Percentiles rank a stretch among this genome's conserved stretches.
phyloP scores from a whole-genome alignment of 2,329 filamentous ascomycete genomes.

The Penicillium sp. region DNA sequence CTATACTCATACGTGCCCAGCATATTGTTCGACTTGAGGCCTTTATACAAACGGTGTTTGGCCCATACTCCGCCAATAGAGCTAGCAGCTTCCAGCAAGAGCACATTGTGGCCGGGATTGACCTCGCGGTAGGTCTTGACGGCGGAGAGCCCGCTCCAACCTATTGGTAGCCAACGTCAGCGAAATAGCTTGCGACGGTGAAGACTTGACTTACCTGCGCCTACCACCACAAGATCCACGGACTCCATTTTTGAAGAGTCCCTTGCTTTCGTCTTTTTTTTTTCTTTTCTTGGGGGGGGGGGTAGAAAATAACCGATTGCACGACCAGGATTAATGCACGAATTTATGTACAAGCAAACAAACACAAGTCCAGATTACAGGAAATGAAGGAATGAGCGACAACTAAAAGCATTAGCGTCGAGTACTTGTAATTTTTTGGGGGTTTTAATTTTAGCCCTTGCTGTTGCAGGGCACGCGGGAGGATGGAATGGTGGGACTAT shows the following conservation, averaged over 20 bases:
- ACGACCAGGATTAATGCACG: neutral
- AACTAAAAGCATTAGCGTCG: neutral
- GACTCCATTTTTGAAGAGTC: constrained; percentile 24
- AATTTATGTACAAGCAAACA: constrained; percentile 9
- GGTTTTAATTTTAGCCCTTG: neutral
- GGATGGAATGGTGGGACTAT: constrained; percentile 1
- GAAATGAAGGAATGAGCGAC: neutral
- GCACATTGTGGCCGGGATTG: constrained; percentile 57
- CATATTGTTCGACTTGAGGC: constrained; percentile 72
- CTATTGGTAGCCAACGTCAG: constrained; percentile 41
- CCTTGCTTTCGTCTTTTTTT: neutral
- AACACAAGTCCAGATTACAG: neutral
- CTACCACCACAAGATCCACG: constrained; percentile 33
- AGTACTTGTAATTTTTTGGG: neutral
- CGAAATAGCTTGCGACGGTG: constrained; percentile 35
- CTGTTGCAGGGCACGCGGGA: neutral
- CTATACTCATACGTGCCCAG: constrained; percentile 71
- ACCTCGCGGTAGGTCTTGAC: constrained; percentile 63
- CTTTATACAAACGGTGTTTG: constrained; percentile 63
- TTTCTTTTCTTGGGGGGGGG: neutral
- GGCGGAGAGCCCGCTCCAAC: constrained; percentile 58
- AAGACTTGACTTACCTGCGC: constrained; percentile 24
- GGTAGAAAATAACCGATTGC: neutral
- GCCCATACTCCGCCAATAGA: constrained; percentile 71
- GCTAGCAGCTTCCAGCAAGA: constrained; percentile 58